Conservation (phyloP, 352 stramenopile species). For the Globisporangium cylindrosporum region DNA sequence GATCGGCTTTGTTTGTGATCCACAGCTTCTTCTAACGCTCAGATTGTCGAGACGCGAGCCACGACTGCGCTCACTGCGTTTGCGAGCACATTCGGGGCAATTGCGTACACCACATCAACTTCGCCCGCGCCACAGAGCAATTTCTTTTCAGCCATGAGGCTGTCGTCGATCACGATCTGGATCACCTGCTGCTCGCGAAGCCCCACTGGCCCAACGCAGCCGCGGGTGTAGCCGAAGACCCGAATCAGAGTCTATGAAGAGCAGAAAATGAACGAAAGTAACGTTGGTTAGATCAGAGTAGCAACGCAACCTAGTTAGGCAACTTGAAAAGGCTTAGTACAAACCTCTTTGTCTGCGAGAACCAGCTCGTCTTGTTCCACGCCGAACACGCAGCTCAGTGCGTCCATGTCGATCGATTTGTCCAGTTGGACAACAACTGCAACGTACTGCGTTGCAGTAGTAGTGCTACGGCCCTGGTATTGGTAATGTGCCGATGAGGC, state of each 20-base stretch:
- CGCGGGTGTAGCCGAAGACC: slow-evolving; percentile 63
- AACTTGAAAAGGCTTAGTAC: neutral
- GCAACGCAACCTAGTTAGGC: neutral
- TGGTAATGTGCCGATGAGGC: neutral
- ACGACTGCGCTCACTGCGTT: slow-evolving; percentile 17
- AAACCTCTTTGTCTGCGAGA: slow-evolving; percentile 50
- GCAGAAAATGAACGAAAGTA: slow-evolving; percentile 1
- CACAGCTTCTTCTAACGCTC: neutral
- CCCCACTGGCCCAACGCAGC: slow-evolving; percentile 60
- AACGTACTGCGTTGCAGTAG: slow-evolving; percentile 22
- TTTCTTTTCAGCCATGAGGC: slow-evolving; percentile 20
- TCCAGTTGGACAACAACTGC: slow-evolving; percentile 51
- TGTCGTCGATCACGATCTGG: slow-evolving; percentile 51
- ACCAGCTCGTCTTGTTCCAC: slow-evolving; percentile 28
- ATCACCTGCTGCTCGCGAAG: slow-evolving; percentile 46
- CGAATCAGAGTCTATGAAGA: slow-evolving; percentile 45
- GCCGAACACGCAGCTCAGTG: slow-evolving; percentile 27
- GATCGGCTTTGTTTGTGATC: neutral
- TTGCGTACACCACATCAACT: slow-evolving; percentile 48
- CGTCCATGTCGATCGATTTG: slow-evolving; percentile 51
- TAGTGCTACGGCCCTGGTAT: neutral
- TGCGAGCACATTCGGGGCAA: slow-evolving; percentile 22
- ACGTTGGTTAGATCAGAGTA: neutral
- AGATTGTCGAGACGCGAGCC: neutral
- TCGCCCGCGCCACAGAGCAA: slow-evolving; percentile 54